Base-by-base conservation (phyloP, 83 land plant species). In the Diphasiastrum complanatum region DNA sequence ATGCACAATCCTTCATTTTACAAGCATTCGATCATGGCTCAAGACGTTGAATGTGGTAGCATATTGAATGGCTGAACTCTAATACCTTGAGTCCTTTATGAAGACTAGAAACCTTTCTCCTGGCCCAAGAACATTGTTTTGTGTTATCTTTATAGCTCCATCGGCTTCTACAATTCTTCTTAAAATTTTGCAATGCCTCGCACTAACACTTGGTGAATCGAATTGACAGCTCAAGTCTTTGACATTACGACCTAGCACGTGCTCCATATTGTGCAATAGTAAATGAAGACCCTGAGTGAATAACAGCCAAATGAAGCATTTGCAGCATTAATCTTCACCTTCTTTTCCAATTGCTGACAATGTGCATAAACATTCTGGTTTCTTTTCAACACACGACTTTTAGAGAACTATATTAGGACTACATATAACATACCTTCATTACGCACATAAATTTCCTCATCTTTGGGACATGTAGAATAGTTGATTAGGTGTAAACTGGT, bases 21-120 rank as follows among this genome's bases (percentile, higher is more conserved):
- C 40, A 33, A 18, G 34, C 37, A 2, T 31, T 23, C 59, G 18
- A 14, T 0, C 22, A 11, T n/a, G 54, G 16, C 27, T 12, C 22
- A 47, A 28, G 1, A 45, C 25, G 5, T 11, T n/a, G 5, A 2
- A 10, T 1, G 14, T 26, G 38, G 24, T 38, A 35, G 22, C 16
- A 30, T 34, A 22, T 30, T 4, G 53, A n/a, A n/a, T n/a, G n/a
- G n/a, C n/a, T n/a, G n/a, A n/a, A n/a, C n/a, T n/a, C n/a, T n/a
- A n/a, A n/a, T 33, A 92, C 97, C 97, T 92, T 1, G 82, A 77
- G 72, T 92, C 98, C 60, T 83, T 81, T 51, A 92, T 25, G 53
- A 55, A 83, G 22, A 78, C 84, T 35, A 77, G 40, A 45, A 40
- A 54, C 28, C 61, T 64, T 31, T 43, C 46, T 37, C 54, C 54